Conservation (phyloP, 352 stramenopile genomes). For the Phytophthora crassamura region DNA sequence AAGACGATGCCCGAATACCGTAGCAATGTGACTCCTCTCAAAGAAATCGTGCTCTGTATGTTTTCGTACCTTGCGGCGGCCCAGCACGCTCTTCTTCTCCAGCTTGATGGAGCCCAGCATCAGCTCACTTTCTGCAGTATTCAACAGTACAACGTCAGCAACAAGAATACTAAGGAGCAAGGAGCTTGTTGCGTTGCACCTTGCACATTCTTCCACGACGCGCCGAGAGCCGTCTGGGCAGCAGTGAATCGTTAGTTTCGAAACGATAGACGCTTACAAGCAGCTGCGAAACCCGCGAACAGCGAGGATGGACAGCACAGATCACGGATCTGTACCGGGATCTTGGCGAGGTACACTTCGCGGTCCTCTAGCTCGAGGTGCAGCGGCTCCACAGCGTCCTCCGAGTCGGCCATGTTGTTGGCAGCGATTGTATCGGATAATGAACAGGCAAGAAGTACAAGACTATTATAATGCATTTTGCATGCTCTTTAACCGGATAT, state of each 20-base stretch:
- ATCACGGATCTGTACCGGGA: constrained; percentile 60
- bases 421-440: not conserved
- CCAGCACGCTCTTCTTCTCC: constrained; percentile 73
- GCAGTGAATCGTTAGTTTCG: constrained; percentile 13
- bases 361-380: constrained; percentile 88
- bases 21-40: no score
- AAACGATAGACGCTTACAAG: constrained; percentile 3
- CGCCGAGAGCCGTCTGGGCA: constrained; percentile 67
- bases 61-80: constrained; percentile 69
- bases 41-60: not conserved
- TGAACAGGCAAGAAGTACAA: not conserved
- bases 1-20: not conserved
- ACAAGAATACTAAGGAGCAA: not conserved
- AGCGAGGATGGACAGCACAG: not conserved
- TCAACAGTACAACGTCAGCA: not conserved
- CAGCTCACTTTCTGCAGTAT: constrained; percentile 74
- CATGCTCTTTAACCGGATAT: not conserved
- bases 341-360: constrained; percentile 89
- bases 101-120: constrained; percentile 88
- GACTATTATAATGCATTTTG: not conserved
- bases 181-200: constrained; percentile 41
- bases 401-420: constrained; percentile 76
- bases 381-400: constrained; percentile 90
- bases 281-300: not conserved
- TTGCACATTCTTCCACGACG: constrained; percentile 86